phyloP scores from a whole-genome alignment of 345 rosid species.

The Euclidium syriacum region DNA sequence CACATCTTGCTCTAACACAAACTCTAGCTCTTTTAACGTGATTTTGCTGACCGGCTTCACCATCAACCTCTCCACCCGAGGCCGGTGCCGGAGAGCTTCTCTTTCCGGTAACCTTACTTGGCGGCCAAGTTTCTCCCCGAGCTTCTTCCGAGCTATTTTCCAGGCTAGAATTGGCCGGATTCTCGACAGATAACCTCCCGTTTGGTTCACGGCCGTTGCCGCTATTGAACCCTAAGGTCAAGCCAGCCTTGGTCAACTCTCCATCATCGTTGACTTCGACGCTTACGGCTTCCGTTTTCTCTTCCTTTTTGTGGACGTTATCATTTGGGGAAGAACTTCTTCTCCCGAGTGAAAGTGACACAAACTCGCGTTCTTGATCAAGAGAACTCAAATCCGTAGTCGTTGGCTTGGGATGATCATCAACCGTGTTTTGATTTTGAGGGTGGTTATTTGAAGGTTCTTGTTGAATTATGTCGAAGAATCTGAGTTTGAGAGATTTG shows the following conservation, averaged over 20 bases:
- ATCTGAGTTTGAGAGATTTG: constrained; percentile 51
- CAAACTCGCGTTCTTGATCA: constrained; percentile 44
- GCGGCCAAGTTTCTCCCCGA: constrained; percentile 43
- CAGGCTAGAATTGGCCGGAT: constrained; percentile 30
- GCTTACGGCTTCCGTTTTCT: constrained; percentile 18
- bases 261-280: constrained; percentile 24
- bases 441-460: constrained; percentile 31
- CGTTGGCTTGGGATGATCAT: constrained; percentile 6
- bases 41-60: constrained; percentile 48
- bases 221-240: constrained; percentile 46
- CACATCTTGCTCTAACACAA: constrained; percentile 85
- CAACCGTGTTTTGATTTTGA: constrained; percentile 5
- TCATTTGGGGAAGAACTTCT: constrained; percentile 35
- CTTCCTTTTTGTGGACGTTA: constrained; percentile 32
- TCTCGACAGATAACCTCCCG: constrained; percentile 6
- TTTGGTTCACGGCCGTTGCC: background rate
- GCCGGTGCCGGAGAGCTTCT: constrained; percentile 35
- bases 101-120: constrained; percentile 42
- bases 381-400: constrained; percentile 18
- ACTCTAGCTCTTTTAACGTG: constrained; percentile 80
- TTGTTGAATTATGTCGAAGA: constrained; percentile 50
- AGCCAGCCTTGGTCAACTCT: constrained; percentile 44
- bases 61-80: constrained; percentile 40
- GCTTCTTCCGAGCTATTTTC: constrained; percentile 39
- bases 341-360: constrained; percentile 78